These are phyloP conservation scores for Lojkania enalia DNA, from an alignment of 2,329 filamentous ascomycete species.

Conservation along the genomic window DNA sequence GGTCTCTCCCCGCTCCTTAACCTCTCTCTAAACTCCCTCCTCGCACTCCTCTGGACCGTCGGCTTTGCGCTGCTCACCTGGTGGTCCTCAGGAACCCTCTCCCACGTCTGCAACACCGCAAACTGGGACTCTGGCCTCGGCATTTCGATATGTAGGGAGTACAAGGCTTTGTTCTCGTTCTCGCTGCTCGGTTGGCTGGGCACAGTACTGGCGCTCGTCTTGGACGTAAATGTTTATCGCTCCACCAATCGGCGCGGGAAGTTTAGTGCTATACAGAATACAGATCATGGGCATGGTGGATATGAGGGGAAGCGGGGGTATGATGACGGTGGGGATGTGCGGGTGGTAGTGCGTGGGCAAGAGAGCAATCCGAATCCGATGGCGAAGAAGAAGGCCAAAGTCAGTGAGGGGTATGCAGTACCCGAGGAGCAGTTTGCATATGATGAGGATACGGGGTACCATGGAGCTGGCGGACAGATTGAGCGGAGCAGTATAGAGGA, in stretches of 20 bases:
- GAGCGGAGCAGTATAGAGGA: constrained; percentile 19
- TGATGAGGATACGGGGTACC: constrained; percentile 45
- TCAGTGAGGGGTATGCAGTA: constrained; percentile 44
- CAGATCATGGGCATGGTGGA: constrained; percentile 27
- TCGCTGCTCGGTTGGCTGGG: constrained; percentile 53
- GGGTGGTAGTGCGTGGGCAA: constrained; percentile 13
- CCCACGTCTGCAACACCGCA: constrained; percentile 53
- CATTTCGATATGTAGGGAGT: constrained; percentile 59
- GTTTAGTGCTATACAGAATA: constrained; percentile 54
- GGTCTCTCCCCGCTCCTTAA: constrained; percentile 58
- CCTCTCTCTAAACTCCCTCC: constrained; percentile 52
- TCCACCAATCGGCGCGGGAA: constrained; percentile 49
- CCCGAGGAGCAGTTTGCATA: constrained; percentile 50
- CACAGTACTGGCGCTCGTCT: constrained; percentile 51
- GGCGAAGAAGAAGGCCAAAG: constrained; percentile 10
- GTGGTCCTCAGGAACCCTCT: constrained; percentile 58
- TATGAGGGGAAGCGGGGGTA: constrained; percentile 6
- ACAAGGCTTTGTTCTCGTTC: constrained; percentile 65
- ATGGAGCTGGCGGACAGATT: constrained; percentile 34
- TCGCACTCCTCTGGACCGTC: constrained; percentile 57
- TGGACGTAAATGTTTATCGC: constrained; percentile 55
- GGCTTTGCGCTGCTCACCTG: constrained; percentile 57
- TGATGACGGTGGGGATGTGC: constrained; percentile 18
- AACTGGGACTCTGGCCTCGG: constrained; percentile 60
- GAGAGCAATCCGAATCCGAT: constrained; percentile 33